A percentile compares a stretch with the other conserved stretches of the same genome.
These are phyloP conservation scores for Claviceps sorghi DNA, from an alignment of 2,329 filamentous ascomycete species.

Conservation along the genomic window DNA sequence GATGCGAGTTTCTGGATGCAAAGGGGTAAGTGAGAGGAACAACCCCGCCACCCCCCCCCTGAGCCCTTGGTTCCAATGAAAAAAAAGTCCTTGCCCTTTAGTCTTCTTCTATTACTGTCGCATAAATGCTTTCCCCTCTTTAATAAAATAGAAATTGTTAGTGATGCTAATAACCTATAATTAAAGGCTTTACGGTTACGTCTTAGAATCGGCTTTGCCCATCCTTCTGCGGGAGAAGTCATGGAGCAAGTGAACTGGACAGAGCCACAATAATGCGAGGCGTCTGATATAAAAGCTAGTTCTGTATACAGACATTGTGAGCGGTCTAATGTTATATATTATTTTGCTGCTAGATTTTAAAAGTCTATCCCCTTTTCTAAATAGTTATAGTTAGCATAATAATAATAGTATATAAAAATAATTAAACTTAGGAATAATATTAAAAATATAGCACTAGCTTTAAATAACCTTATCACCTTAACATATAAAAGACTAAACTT, in stretches of 20 bases:
- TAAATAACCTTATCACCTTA: too few relatives aligned
- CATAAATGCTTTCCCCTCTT: not conserved
- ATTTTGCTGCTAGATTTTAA: too few relatives aligned
- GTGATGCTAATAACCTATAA: slow-evolving; percentile 6
- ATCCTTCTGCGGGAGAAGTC: slow-evolving; percentile 53
- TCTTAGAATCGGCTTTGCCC: slow-evolving; percentile 68
- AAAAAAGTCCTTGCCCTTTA: not conserved
- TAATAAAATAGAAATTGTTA: not conserved
- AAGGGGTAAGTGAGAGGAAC: slow-evolving; percentile 67
- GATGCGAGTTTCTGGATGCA: slow-evolving; percentile 75
- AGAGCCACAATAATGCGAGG: slow-evolving; percentile 42
- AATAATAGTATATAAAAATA: too few relatives aligned
- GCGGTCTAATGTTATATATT: not conserved
- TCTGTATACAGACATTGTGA: not conserved
- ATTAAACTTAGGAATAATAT: too few relatives aligned
- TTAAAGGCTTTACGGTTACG: slow-evolving; percentile 66
- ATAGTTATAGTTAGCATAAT: too few relatives aligned
- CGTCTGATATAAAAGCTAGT: not conserved
- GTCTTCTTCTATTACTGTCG: not conserved
- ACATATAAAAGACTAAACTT: too few relatives aligned
- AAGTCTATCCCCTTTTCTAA: too few relatives aligned
- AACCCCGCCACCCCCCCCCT: not conserved
- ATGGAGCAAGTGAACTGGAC: slow-evolving; percentile 96
- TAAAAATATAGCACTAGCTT: too few relatives aligned
- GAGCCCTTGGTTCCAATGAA: not conserved